Evolutionary conservation across 371 early-diverging fungal species (phyloP), one percentile per base, ranked within the genome.

Genomic region (Quaeritorhiza haematococci): DNA sequence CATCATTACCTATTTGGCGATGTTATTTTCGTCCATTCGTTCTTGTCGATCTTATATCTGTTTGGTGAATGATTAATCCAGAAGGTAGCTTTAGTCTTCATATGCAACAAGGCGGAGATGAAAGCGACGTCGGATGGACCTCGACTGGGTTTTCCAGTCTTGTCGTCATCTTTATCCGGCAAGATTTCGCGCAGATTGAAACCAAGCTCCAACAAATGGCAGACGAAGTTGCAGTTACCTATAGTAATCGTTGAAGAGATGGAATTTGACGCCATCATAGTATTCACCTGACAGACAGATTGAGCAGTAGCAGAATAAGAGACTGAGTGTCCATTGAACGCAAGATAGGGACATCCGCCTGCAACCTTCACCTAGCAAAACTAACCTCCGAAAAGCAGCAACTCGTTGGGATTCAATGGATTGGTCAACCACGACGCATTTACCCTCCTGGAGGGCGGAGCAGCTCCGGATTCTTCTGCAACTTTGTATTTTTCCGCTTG

Each of bases 341-440:
- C n/a, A n/a, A n/a, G n/a, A n/a, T n/a, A n/a, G n/a, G n/a, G 10
- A 50, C 30, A 50, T 21, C 21, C 28, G 5, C 23, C 5, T 55
- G 13, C 10, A 13, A 4, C 38, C 30, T 33, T 5, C 5, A 26
- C 53, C 53, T 51, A 10, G 27, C 53, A n/a, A 28, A 29, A 35
- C 41, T 43, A 33, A 51, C 63, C 76, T 41, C 84, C 86, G 68
- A 85, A 85, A 56, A 85, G 69, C 43, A 80, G 64, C 28, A 84
- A 63, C 42, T 80, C 80, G 49, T 71, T 61, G 19, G 61, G 45
- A 55, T 78, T 75, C 49, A 78, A 58, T 21, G 86, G 84, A 61
- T 80, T 79, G 17, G 77, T 74, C 6, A 76, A 66, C 56, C 80
- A 64, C 6, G 75, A 66, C 4, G 73, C 83, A 55, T 78, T 80